Base-by-base conservation (phyloP, 164 flowering plant genomes). In the Tetracentron sinense region DNA sequence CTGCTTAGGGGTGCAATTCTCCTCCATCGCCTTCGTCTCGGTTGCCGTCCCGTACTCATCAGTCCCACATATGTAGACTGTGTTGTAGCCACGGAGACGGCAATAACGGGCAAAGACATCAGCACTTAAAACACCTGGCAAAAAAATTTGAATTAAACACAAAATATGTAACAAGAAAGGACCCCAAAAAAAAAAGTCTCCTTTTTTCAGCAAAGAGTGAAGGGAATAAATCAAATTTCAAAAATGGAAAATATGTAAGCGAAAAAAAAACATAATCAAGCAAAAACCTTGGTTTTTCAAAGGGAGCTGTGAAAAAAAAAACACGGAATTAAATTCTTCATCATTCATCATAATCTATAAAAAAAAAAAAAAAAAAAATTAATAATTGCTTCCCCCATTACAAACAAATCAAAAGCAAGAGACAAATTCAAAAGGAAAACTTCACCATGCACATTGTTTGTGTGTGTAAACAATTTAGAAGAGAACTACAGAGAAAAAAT, bases 41-140 rank as follows among this genome's bases (percentile, higher is more conserved):
- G 93, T 87, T 0, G 93, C 85, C 0, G 93, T 87, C 5, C 93
- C 93, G 58, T 85, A 88, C 77, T 88, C 94, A 63, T 88, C 90
- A 4, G 94, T 88, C 2, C 94, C 94, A 29, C 89, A 85, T 0
- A 88, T 75, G 61, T 82, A 88, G 17, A 88, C 69, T 0, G 75
- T 72, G 55, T 83, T 82, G 63, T 88, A 88, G 29, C 85, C 85
- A 20, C 90, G 77, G 3, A 77, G 77, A 0, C 89, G 87, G 52
- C 94, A 88, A 56, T 79, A 88, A 7, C 94, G 70, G 35, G 94
- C 94, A 68, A 83, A 88, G 19, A 88, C 94, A 74, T 88, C 90
- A 2, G 94, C 94, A 58, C 94, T 88, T 66, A 88, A 62, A 35
- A 88, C 94, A 70, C 82, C 89, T 83, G 67, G 35, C 33, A 63